Evolutionary conservation across 169 alveolate genomes (phyloP).

Genomic region (Plasmodium reichenowi): DNA sequence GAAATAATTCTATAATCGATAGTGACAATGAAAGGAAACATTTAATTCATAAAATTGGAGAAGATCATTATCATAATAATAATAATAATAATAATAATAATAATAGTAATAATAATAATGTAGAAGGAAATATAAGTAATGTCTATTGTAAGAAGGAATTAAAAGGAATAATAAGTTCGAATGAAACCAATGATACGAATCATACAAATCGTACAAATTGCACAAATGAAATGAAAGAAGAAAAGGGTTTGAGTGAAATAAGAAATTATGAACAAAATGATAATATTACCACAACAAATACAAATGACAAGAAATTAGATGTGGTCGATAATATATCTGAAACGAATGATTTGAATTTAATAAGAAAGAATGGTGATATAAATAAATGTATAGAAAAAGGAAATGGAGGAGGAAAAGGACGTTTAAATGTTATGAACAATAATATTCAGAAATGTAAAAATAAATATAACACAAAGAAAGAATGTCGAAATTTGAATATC

Average conservation of each 20-base stretch:
- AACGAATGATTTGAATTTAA: conserved; percentile 5
- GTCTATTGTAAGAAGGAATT: background rate
- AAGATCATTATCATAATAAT: no score
- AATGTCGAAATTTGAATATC: conserved; percentile 18
- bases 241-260: background rate
- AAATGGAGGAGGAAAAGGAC: background rate
- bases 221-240: background rate
- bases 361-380: background rate
- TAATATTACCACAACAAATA: background rate
- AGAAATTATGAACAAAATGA: background rate
- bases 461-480: conserved; percentile 28
- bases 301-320: background rate
- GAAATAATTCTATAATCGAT: background rate
- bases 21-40: background rate
- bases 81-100: background rate
- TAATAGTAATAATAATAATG: background rate
- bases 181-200: background rate
- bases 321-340: background rate
- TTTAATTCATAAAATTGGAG: no score
- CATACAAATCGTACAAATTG: no score
- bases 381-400: conserved; percentile 5
- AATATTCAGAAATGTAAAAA: conserved; percentile 45
- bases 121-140: background rate
- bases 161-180: background rate
- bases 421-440: conserved; percentile 22